Evolutionary conservation across 305 asterid genomes (phyloP).

Genomic region (Solanum chacoense): DNA sequence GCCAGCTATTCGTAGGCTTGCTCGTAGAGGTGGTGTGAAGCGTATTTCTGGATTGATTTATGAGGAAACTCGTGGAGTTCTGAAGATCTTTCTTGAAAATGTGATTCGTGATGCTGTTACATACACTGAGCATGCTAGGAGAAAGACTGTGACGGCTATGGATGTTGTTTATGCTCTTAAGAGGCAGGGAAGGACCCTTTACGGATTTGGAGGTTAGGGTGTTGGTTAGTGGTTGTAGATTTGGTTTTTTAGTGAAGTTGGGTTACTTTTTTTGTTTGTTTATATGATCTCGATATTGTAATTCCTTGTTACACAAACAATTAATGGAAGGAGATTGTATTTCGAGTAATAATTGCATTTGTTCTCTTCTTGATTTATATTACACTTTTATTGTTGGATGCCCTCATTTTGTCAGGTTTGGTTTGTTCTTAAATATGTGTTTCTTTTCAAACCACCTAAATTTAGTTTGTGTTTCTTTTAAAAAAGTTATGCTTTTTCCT

Average conservation of each 20-base stretch:
- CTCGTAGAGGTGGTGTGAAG: conserved; percentile 34
- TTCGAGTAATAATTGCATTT: neutral
- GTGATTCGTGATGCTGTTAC: conserved; percentile 33
- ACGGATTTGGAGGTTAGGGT: conserved; percentile 31
- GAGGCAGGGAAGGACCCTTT: conserved; percentile 33
- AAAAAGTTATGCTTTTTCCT: neutral
- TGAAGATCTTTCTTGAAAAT: conserved; percentile 29
- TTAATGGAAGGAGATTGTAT: neutral
- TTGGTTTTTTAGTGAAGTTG: neutral
- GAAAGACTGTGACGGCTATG: conserved; percentile 36
- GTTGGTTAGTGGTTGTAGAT: neutral
- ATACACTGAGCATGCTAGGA: conserved; percentile 29
- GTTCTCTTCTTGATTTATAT: neutral
- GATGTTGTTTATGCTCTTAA: conserved; percentile 33
- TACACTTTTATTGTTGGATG: neutral
- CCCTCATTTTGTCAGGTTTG: neutral
- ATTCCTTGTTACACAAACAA: neutral
- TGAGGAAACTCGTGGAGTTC: conserved; percentile 27
- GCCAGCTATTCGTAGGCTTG: conserved; percentile 31
- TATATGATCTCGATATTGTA: neutral
- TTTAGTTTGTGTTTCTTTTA: neutral
- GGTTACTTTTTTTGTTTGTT: neutral
- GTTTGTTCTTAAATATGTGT: neutral
- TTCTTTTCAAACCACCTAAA: neutral
- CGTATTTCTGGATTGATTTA: conserved; percentile 28